Conservation (phyloP, 106 monocot genomes). For the Dendrobium nobile region DNA sequence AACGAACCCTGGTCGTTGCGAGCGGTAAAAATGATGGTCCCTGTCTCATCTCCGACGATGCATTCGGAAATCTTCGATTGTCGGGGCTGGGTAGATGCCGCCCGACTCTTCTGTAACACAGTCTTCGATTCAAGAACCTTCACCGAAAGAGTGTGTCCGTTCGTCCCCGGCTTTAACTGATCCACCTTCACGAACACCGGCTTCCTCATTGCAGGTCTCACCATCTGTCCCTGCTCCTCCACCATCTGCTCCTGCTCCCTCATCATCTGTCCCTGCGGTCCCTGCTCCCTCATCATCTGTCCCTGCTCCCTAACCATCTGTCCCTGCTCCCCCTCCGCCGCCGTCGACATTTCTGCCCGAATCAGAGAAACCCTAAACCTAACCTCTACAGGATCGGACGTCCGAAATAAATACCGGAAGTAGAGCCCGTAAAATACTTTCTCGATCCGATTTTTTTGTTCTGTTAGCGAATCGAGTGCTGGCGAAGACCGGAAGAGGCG, state of each 20-base stretch:
- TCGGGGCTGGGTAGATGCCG: conserved; percentile 21
- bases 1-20: conserved; percentile 51
- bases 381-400: background rate
- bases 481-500: no score
- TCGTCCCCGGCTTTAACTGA: conserved; percentile 44
- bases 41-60: conserved; percentile 57
- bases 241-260: background rate
- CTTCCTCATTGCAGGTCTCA: conserved; percentile 33
- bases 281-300: background rate
- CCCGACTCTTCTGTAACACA: conserved; percentile 29
- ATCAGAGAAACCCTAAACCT: background rate
- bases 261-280: background rate
- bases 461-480: no score
- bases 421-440: no score
- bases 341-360: conserved; percentile 19
- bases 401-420: background rate
- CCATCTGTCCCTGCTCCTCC: background rate
- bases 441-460: no score
- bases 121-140: conserved; percentile 46
- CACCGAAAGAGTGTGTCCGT: conserved; percentile 45
- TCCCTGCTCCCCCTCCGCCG: background rate
- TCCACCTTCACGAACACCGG: conserved; percentile 57
- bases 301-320: background rate
- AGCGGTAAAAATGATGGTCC: conserved; percentile 50
- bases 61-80: conserved; percentile 50